Evolutionary conservation across 202 grass and related monocot species (phyloP), one percentile per base, ranked within the genome.

Genomic region (Musa balbisiana): DNA sequence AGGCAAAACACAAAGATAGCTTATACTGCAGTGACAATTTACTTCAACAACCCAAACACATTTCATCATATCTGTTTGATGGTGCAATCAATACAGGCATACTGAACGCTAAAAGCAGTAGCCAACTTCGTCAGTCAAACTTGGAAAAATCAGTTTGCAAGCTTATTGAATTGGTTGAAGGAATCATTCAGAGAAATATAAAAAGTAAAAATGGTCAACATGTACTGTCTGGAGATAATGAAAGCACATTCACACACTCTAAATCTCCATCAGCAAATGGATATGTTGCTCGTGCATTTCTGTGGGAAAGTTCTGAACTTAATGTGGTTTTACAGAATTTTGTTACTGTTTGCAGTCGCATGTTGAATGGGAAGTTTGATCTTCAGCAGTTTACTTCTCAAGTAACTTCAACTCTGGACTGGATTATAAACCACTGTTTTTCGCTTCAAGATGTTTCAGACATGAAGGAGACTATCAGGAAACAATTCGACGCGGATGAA

Each of bases 401-500:
- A 64, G 62, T 97, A 21, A 81, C 82, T 74, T 65, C 81, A 50
- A 82, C 84, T 50, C 81, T 97, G 29, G 88, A 97, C 72, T 93
- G 84, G 90, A 88, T 91, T 71, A 80, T 97, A 23, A 93, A 78
- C 67, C 93, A 91, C 68, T 97, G 90, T 73, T 93, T 93, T 84
- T 93, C 88, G 53, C 86, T 97, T 68, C 86, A 77, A 89, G 93
- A 92, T 92, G 90, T 97, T 81, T 89, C 93, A 51, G 90, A 92
- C 76, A 93, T 89, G 86, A 87, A 83, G 68, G 88, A 91, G 79
- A 64, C 80, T 54, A 84, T 97, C 52, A 76, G 87, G 70, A 93
- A 91, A 71, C 79, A 93, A 82, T 81, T 97, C 59, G 83, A 65
- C 13, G 80, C 17, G 49, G 77, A 67, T 43, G 80, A 71, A 75